Conservation (phyloP, 352 stramenopile species). For the Phytophthora idaei region DNA sequence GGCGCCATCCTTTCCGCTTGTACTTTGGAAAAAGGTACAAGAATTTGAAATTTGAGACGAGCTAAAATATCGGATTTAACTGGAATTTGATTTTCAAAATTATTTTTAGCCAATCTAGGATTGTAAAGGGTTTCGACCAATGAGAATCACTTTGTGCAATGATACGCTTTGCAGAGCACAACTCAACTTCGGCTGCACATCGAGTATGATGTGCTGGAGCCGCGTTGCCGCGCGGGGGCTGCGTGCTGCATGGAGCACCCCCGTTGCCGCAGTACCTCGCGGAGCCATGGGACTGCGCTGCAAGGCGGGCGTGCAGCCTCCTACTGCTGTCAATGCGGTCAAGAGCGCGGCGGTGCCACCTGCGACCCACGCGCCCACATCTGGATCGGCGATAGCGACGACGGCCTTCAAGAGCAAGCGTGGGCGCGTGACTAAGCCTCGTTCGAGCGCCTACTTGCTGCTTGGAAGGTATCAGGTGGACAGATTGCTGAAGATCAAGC, state of each 20-base stretch:
- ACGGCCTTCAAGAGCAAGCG: slow-evolving; percentile 32
- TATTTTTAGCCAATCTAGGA: slow-evolving; percentile 5
- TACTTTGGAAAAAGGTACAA: not conserved
- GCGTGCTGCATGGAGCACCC: slow-evolving; percentile 18
- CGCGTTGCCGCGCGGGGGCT: slow-evolving; percentile 27
- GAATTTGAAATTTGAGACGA: not conserved
- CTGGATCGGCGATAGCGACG: slow-evolving; percentile 4
- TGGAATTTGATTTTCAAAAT: slow-evolving; percentile 7
- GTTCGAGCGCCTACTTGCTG: slow-evolving; percentile 21
- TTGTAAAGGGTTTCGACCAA: slow-evolving; percentile 8
- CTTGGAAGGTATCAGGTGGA: slow-evolving; percentile 37
- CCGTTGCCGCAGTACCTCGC: slow-evolving; percentile 13
- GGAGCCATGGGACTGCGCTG: slow-evolving; percentile 26
- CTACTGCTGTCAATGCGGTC: slow-evolving; percentile 3
- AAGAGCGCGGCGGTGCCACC: slow-evolving; percentile 16
- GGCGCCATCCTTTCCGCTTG: slow-evolving; percentile 12
- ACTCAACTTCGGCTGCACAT: slow-evolving; percentile 12
- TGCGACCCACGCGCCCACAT: not conserved
- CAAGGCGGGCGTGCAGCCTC: slow-evolving; percentile 18
- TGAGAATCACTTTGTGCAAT: not conserved
- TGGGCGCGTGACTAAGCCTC: slow-evolving; percentile 15
- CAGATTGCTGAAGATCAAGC: slow-evolving; percentile 35
- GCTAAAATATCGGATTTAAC: not conserved
- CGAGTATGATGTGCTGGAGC: slow-evolving; percentile 37
- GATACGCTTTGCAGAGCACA: not conserved